Evolutionary conservation across 2,329 filamentous ascomycete genomes (phyloP).

Genomic region (Coniella lustricola): DNA sequence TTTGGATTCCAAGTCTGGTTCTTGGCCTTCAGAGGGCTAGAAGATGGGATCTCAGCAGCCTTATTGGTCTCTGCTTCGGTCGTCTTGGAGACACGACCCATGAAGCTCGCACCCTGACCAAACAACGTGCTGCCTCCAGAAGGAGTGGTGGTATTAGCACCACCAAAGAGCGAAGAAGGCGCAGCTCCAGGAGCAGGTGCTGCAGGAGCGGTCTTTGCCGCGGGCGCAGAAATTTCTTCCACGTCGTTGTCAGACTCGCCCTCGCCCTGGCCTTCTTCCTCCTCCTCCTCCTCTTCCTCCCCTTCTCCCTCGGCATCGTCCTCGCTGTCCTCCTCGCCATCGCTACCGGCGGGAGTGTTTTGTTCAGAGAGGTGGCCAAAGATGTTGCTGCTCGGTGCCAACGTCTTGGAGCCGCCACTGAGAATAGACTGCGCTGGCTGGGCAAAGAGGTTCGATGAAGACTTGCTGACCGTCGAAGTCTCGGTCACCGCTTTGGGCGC

Average conservation of each 20-base stretch:
- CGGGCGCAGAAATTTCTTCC: constrained; percentile 36
- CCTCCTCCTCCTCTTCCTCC: constrained; percentile 45
- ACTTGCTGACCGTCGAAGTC: constrained; percentile 17
- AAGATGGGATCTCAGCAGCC: constrained; percentile 28
- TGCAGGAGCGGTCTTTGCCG: constrained; percentile 34
- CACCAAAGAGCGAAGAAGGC: constrained; percentile 25
- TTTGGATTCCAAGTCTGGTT: constrained; percentile 44
- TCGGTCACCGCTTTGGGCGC: constrained; percentile 22
- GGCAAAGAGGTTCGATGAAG: constrained; percentile 28
- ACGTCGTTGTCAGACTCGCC: constrained; percentile 31
- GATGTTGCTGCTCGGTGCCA: constrained; percentile 37
- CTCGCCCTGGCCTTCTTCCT: constrained; percentile 42
- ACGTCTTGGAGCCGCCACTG: constrained; percentile 22
- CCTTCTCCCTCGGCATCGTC: constrained; percentile 48
- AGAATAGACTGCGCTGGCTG: constrained; percentile 34
- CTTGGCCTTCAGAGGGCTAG: constrained; percentile 35
- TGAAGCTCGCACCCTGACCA: constrained; percentile 43
- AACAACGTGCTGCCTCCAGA: constrained; percentile 35
- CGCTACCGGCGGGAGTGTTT: constrained; percentile 48
- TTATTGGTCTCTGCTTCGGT: constrained; percentile 38
- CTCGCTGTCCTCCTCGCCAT: constrained; percentile 45
- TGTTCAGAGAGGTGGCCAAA: constrained; percentile 54
- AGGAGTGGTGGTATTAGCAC: constrained; percentile 26
- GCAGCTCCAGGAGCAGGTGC: constrained; percentile 34
- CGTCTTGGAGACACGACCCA: constrained; percentile 47